A percentile compares a stretch with the other conserved stretches of the same genome.
phyloP scores from a whole-genome alignment of 2,329 filamentous ascomycete genomes.

The Biscogniauxia sp. region DNA sequence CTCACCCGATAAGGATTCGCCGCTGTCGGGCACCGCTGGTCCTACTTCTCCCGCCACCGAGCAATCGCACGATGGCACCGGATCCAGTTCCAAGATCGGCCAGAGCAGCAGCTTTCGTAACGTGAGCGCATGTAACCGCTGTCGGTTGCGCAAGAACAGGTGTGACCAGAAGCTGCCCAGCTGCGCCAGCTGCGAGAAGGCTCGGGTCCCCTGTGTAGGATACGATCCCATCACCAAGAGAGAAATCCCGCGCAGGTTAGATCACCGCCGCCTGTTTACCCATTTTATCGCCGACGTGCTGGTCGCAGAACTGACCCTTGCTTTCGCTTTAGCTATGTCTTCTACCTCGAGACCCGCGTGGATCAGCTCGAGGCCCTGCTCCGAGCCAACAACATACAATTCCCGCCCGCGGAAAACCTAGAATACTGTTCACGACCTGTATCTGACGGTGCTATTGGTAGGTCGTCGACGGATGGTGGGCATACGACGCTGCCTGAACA shows the following conservation, averaged over 20 bases:
- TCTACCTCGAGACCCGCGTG: conserved; percentile 86
- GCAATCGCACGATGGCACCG: conserved; percentile 30
- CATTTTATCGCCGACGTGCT: neutral
- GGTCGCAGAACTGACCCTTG: conserved; percentile 15
- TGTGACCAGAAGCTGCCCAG: conserved; percentile 92
- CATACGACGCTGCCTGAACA: conserved; percentile 34
- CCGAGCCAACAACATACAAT: conserved; percentile 65
- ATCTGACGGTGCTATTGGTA: conserved; percentile 34
- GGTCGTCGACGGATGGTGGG: conserved; percentile 35
- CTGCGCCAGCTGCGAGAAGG: conserved; percentile 90
- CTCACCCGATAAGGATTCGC: conserved; percentile 47
- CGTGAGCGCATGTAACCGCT: conserved; percentile 93
- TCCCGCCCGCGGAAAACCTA: conserved; percentile 69
- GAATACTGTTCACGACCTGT: conserved; percentile 57
- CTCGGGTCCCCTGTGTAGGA: conserved; percentile 85
- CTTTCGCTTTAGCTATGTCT: conserved; percentile 68
- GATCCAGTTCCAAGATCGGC: conserved; percentile 43
- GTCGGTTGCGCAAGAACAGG: conserved; percentile 86
- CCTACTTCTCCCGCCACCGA: conserved; percentile 32
- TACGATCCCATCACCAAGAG: conserved; percentile 96
- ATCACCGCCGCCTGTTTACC: conserved; percentile 28
- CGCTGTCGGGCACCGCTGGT: conserved; percentile 39
- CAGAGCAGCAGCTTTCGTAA: conserved; percentile 73
- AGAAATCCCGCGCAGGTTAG: conserved; percentile 88
- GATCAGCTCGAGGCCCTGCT: conserved; percentile 79